Evolutionary conservation across 2,329 filamentous ascomycete genomes (phyloP), one percentile per base, ranked within the genome.

Genomic region (Microdochium paspali): DNA sequence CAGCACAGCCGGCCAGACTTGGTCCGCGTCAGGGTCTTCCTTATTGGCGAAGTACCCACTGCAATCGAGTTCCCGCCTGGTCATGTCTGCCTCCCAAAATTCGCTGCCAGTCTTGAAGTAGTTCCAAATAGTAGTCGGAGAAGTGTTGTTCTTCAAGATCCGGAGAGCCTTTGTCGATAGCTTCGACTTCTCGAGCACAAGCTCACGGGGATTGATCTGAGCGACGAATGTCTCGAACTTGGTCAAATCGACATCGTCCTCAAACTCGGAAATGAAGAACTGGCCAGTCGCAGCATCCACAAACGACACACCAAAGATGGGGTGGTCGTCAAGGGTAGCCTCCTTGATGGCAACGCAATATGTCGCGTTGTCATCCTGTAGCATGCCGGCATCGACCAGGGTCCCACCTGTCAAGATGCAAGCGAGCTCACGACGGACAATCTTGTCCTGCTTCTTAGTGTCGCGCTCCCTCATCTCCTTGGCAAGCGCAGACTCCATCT

Each of bases 381-480:
- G 79, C 93, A 98, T 98, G 54, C 87, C 84, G 15, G 89, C 90
- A 51, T 98, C 93, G 4, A 98, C 91, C 1, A 98, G 77, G 1
- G 93, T 98, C 26, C 93, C 93, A 6, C 84, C 83, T 0, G 93
- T 98, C 24, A 98, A 74, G 12, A 98, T 89, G 57, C 89, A 93
- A 1, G 90, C 84, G 30, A 98, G 73, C 65, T 98, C 90, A 62
- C 93, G 81, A 44, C 82, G 84, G 56, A 98, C 98, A 57, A 98
- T 83, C 65, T 97, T 96, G 64, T 96, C 90, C 28, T 84, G 85
- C 64, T 90, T 93, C 64, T 77, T 72, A 48, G 68, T 60, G 52
- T 86, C 87, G 44, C 91, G 80, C 66, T 98, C 93, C n/a, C 93
- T 85, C 93, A 98, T 97, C 66, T 98, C 91, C 63, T 98, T 98